These are phyloP conservation scores for Leucocoprinus sp. DNA, from an alignment of 768 basidiomycete genomes.

Conservation along the genomic window DNA sequence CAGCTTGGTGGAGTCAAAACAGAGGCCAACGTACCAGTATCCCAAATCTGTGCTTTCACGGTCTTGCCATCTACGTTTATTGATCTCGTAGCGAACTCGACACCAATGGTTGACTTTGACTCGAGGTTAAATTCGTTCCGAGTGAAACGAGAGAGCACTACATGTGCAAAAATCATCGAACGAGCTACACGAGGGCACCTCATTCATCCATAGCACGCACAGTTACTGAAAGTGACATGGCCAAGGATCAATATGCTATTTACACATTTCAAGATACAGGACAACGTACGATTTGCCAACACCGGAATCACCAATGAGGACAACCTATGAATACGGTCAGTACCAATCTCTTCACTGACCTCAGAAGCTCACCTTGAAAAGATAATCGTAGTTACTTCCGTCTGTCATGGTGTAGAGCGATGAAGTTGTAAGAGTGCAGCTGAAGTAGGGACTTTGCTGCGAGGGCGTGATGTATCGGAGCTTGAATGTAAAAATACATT, in stretches of 20 bases:
- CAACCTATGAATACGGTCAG: slow-evolving; percentile 52
- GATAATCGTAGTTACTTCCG: slow-evolving; percentile 95
- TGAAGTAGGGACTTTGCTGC: neutral
- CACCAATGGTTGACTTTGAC: slow-evolving; percentile 98
- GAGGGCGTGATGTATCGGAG: slow-evolving; percentile 7
- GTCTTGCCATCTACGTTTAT: slow-evolving; percentile 95
- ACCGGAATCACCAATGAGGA: slow-evolving; percentile 97
- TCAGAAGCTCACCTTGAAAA: slow-evolving; percentile 80
- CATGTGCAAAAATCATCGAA: slow-evolving; percentile 4
- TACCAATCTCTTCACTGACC: neutral
- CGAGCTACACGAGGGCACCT: slow-evolving; percentile 10
- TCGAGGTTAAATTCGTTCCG: slow-evolving; percentile 99
- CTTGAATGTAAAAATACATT: slow-evolving; percentile 6
- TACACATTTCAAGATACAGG: slow-evolving; percentile 3
- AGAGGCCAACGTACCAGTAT: slow-evolving; percentile 64
- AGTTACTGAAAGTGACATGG: slow-evolving; percentile 37
- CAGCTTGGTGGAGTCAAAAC: neutral
- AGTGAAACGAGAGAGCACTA: slow-evolving; percentile 99
- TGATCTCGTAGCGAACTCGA: slow-evolving; percentile 96
- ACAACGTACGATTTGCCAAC: slow-evolving; percentile 96
- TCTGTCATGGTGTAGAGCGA: slow-evolving; percentile 59
- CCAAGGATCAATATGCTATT: slow-evolving; percentile 10
- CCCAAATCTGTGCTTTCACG: slow-evolving; percentile 98
- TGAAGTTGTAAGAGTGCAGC: slow-evolving; percentile 6
- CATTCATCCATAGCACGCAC: slow-evolving; percentile 31